Evolutionary conservation across 73 alveolate genomes (phyloP).

Genomic region (Effrenium voratum): DNA sequence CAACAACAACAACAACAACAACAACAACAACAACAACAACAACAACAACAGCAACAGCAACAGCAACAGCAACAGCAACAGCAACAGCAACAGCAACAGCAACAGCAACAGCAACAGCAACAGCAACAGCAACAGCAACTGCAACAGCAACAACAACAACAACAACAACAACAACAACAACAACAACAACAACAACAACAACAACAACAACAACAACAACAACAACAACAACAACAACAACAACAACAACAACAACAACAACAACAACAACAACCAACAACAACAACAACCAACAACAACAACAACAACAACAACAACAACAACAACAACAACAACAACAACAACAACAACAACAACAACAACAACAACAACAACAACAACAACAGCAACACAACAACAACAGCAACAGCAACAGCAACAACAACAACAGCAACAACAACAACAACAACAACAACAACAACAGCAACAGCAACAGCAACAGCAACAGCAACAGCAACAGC

Average conservation of each 20-base stretch:
- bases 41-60: no score
- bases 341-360: neutral
- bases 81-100: no score
- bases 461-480: neutral
- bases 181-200: neutral
- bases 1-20: no score
- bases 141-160: neutral
- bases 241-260: neutral
- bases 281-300: neutral
- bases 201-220: neutral
- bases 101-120: no score
- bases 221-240: neutral
- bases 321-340: neutral
- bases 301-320: neutral
- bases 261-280: neutral
- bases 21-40: no score
- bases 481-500: neutral
- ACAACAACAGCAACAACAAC: no score
- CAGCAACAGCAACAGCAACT: no score
- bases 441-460: no score
- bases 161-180: neutral
- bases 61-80: no score
- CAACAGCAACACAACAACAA: no score
- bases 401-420: no score
- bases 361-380: no score